These are phyloP conservation scores for Musa itinerans DNA, from an alignment of 176 grass and related monocot species.

Conservation along the genomic window DNA sequence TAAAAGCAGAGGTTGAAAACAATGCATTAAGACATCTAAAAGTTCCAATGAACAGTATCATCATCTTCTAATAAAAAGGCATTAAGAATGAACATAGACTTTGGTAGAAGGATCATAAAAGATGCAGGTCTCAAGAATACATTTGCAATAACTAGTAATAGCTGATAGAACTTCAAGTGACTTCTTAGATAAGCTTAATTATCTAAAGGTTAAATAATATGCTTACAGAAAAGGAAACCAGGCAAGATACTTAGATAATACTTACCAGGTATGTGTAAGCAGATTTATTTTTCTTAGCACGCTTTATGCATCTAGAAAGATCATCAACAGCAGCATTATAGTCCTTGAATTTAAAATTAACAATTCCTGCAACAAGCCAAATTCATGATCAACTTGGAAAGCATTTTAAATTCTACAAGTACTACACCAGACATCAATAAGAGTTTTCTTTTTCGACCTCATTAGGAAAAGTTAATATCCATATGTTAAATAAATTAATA, in stretches of 20 bases:
- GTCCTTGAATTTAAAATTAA: slow-evolving; percentile 99
- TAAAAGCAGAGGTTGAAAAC: not conserved
- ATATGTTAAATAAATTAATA: not conserved
- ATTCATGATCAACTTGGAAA: not conserved
- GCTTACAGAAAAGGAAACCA: not conserved
- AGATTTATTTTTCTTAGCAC: slow-evolving; percentile 89
- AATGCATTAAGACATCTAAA: not conserved
- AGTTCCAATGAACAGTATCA: not conserved
- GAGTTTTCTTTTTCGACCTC: not conserved
- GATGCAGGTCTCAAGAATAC: not conserved
- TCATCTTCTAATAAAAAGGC: not conserved
- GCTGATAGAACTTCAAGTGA: not conserved
- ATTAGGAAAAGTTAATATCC: not conserved
- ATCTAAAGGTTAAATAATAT: not conserved
- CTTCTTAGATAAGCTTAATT: not conserved
- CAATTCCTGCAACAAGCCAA: slow-evolving; percentile 52
- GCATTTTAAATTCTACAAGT: not conserved
- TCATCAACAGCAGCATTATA: slow-evolving; percentile 78
- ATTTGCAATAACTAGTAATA: not conserved
- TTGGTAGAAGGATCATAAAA: not conserved
- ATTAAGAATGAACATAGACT: not conserved
- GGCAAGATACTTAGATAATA: not conserved
- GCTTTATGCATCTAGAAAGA: slow-evolving; percentile 73
- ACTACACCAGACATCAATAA: not conserved
- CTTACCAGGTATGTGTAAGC: slow-evolving; percentile 91